phyloP scores from a whole-genome alignment of 2,329 filamentous ascomycete genomes.

The Nothopassalora personata region DNA sequence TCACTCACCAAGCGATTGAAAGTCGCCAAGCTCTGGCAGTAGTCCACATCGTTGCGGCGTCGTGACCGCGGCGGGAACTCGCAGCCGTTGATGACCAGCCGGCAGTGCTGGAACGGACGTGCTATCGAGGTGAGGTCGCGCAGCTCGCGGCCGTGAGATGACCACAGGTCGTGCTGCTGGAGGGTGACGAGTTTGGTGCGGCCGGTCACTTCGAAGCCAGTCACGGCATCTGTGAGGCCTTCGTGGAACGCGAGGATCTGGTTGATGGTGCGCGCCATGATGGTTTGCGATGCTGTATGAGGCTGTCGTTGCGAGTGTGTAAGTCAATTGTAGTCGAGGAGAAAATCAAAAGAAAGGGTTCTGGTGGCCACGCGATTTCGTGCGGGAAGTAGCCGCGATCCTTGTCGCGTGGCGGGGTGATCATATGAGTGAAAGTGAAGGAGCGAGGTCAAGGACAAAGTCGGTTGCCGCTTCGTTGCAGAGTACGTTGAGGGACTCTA shows the following conservation, averaged over 20 bases:
- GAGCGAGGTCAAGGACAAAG: background rate
- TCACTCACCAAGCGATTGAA: background rate
- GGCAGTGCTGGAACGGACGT: background rate
- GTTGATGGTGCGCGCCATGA: constrained; percentile 7
- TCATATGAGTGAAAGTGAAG: background rate
- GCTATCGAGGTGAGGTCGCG: constrained; percentile 2
- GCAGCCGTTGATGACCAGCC: background rate
- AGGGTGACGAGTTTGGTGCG: constrained; percentile 11
- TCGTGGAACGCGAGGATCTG: constrained; percentile 7
- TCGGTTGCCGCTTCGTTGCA: no score
- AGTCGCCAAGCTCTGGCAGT: background rate
- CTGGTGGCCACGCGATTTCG: background rate
- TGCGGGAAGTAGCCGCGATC: background rate
- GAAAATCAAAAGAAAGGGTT: background rate
- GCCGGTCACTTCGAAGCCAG: constrained; percentile 2
- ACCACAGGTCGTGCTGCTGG: constrained; percentile 1
- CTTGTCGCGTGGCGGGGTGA: background rate
- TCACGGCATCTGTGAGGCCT: constrained; percentile 11
- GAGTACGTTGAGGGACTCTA: no score
- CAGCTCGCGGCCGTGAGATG: background rate
- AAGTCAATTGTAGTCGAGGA: background rate
- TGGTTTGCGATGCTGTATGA: background rate
- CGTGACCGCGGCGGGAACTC: background rate
- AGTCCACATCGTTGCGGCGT: background rate
- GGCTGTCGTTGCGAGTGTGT: background rate